Percentiles rank a stretch among this genome's conserved stretches.
phyloP scores from a whole-genome alignment of 2,329 filamentous ascomycete genomes.

The Intubia oerlemansii region DNA sequence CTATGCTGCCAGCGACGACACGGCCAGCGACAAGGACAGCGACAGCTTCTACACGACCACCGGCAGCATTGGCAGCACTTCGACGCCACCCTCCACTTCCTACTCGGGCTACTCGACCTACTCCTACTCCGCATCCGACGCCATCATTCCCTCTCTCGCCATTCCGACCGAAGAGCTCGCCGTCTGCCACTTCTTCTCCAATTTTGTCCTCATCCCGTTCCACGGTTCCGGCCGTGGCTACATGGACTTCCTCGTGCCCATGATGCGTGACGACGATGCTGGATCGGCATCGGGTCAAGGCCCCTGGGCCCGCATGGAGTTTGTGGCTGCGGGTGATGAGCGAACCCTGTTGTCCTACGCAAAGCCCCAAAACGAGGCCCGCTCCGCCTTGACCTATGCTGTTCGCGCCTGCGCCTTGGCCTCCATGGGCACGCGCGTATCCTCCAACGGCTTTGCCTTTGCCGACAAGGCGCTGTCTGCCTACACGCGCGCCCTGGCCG shows the following conservation, averaged over 20 bases:
- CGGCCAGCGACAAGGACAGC: no score
- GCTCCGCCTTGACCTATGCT: conserved; percentile 22
- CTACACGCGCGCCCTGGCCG: conserved; percentile 31
- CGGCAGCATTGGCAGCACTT: not conserved
- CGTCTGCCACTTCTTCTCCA: conserved; percentile 36
- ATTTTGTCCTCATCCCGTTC: conserved; percentile 33
- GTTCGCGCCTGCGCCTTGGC: conserved; percentile 39
- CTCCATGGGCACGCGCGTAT: conserved; percentile 29
- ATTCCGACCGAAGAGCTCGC: conserved; percentile 32
- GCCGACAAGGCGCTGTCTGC: conserved; percentile 22
- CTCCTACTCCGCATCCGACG: conserved; percentile 1
- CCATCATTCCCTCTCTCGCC: conserved; percentile 17
- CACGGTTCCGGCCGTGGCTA: conserved; percentile 30
- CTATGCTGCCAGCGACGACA: no score
- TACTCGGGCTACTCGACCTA: not conserved
- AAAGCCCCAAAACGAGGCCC: not conserved
- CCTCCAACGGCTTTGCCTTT: conserved; percentile 13
- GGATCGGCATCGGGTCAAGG: not conserved
- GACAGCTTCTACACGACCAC: no score
- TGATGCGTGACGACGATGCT: conserved; percentile 22
- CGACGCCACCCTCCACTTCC: not conserved
- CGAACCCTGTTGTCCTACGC: no score
- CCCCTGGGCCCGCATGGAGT: no score
- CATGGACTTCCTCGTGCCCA: conserved; percentile 35
- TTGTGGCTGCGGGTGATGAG: no score